These are phyloP conservation scores for Komagataella populi DNA, from an alignment of 805 yeast genomes.

Conservation along the genomic window DNA sequence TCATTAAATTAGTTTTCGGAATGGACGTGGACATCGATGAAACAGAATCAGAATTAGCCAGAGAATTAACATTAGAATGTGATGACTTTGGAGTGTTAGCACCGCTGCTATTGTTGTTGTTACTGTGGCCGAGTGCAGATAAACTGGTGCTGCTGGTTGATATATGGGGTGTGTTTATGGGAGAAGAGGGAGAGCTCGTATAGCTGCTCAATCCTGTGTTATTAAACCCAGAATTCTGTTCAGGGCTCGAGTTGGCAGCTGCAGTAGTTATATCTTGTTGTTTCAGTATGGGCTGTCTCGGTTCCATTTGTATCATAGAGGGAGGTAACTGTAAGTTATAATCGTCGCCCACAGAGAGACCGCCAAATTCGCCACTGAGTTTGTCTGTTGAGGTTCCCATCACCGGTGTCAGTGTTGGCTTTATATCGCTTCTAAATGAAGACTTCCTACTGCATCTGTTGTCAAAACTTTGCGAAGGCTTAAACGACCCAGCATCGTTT, in stretches of 20 bases:
- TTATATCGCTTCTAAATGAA: background rate
- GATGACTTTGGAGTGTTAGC: slow-evolving; percentile 2
- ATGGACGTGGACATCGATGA: background rate
- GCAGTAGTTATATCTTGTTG: slow-evolving; percentile 22
- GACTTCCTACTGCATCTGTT: background rate
- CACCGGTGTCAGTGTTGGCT: background rate
- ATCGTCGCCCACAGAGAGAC: background rate
- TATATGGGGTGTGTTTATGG: background rate
- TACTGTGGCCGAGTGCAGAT: background rate
- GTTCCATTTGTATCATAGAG: slow-evolving; percentile 56
- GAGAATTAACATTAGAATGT: background rate
- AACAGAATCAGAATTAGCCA: background rate
- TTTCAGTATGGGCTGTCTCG: slow-evolving; percentile 61
- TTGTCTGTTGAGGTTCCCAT: background rate
- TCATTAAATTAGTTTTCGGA: background rate
- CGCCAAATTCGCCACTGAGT: background rate
- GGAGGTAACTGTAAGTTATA: slow-evolving; percentile 32
- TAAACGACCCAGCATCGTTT: background rate
- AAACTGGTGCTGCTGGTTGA: background rate
- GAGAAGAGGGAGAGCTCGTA: background rate
- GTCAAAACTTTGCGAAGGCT: background rate
- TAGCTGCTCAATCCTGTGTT: background rate
- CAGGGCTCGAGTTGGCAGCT: background rate
- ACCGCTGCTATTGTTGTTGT: slow-evolving; percentile 5
- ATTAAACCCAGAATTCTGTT: background rate